Evolutionary conservation across 2,329 filamentous ascomycete genomes (phyloP).

Genomic region (Neocucurbitaria cava): DNA sequence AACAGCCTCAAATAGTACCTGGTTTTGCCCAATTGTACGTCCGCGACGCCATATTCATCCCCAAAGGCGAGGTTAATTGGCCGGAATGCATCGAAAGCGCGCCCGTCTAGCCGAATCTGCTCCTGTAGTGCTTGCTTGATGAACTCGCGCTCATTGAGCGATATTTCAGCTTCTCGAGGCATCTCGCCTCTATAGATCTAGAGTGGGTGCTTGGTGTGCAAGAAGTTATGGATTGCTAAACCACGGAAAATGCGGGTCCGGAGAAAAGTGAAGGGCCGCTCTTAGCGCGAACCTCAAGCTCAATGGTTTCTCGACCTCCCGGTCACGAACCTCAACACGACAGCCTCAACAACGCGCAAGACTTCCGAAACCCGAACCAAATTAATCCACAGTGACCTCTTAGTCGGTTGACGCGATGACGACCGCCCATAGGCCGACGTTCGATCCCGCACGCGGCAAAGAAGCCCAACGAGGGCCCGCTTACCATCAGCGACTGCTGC

Average conservation of each 20-base stretch:
- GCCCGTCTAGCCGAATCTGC: conserved; percentile 82
- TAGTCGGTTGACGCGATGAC: conserved; percentile 48
- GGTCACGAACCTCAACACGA: conserved; percentile 10
- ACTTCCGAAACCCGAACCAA: conserved; percentile 37
- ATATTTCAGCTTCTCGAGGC: conserved; percentile 92
- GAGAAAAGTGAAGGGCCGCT: conserved; percentile 24
- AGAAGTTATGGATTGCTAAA: conserved; percentile 1
- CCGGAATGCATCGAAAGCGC: conserved; percentile 80
- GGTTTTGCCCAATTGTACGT: conserved; percentile 88
- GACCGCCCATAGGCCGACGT: conserved; percentile 82
- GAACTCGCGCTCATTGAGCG: conserved; percentile 86
- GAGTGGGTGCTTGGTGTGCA: conserved; percentile 11
- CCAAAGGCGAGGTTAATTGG: conserved; percentile 80
- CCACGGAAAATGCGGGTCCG: conserved; percentile 33
- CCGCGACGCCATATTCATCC: conserved; percentile 87
- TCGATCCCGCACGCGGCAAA: conserved; percentile 95
- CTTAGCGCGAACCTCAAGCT: conserved; percentile 19
- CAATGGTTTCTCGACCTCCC: conserved; percentile 16
- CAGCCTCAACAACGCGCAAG: conserved; percentile 25
- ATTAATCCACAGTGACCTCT: background rate
- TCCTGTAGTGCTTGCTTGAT: conserved; percentile 82
- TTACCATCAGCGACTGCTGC: conserved; percentile 94
- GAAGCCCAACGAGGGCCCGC: conserved; percentile 91
- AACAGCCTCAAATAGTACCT: conserved; percentile 61
- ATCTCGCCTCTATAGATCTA: conserved; percentile 58